These are phyloP conservation scores for Sphaerosporella brunnea DNA, from an alignment of 495 filamentous ascomycete genomes.

Conservation along the genomic window DNA sequence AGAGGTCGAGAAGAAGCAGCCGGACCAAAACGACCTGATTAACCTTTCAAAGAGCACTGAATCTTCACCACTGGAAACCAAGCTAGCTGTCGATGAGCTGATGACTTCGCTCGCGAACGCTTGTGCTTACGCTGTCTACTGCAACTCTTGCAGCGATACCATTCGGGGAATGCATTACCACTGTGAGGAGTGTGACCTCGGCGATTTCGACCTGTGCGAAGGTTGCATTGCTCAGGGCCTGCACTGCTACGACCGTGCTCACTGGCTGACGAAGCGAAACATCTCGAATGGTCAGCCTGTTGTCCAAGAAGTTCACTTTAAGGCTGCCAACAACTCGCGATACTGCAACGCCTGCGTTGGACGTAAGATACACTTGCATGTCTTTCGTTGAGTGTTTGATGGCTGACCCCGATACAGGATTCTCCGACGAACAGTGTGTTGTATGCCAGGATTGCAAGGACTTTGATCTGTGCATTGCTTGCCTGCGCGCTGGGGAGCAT, in stretches of 20 bases:
- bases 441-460: conserved; percentile 74
- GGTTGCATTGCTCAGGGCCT: conserved; percentile 56
- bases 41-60: not conserved
- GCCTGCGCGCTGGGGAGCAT: conserved; percentile 58
- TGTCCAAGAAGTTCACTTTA: conserved; percentile 62
- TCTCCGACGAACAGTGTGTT: conserved; percentile 38
- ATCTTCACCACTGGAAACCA: not conserved
- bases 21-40: conserved; percentile 2
- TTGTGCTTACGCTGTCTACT: conserved; percentile 44
- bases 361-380: conserved; percentile 34
- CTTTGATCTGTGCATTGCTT: conserved; percentile 76
- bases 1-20: conserved; percentile 18
- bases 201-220: conserved; percentile 87
- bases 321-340: conserved; percentile 43
- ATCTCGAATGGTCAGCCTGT: conserved; percentile 61
- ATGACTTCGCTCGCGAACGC: not conserved
- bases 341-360: conserved; percentile 87
- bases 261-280: conserved; percentile 88
- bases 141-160: conserved; percentile 67
- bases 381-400: not conserved
- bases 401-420: not conserved
- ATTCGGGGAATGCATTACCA: conserved; percentile 79
- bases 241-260: conserved; percentile 54
- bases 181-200: conserved; percentile 78
- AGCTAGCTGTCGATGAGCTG: not conserved